Evolutionary conservation across 768 basidiomycete species (phyloP), one percentile per base, ranked within the genome.

Genomic region (Paxillus ammoniavirescens): DNA sequence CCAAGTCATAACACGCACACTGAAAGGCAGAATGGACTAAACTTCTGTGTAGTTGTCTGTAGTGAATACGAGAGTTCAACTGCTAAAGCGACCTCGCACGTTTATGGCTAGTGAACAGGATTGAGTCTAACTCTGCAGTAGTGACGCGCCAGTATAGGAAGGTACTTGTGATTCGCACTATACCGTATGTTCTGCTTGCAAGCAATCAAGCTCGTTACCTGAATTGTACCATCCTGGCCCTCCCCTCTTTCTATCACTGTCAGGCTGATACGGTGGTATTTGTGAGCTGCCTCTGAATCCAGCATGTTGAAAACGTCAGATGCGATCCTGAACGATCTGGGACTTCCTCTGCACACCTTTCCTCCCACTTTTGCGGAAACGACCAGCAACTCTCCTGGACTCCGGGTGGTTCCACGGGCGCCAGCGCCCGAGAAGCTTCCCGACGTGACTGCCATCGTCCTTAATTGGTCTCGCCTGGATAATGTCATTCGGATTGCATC

Each of bases 11-110:
- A 92, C 91, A 36, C 87, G 95, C 61, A 91, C 87, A 55, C 73
- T 98, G 70, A 92, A 93, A 72, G 86, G 83, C 41, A 82, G 95
- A 66, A 94, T 96, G 93, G 95, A 98, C 70, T 98, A 75, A 76
- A 47, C 42, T 31, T 18, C 33, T 47, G 15, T 57, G 61, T 68
- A 68, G 37, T 62, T 54, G 37, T 49, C 30, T 31, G 36, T 45
- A 31, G 35, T 30, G 33, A 31, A 54, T 42, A 47, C 26, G 15
- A 38, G 26, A 6, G 9, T 17, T 40, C 35, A 12, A 35, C 13
- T 35, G 31, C 31, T 33, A 10, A 33, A 33, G 6, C 9, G 9
- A 33, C 31, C 31, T 8, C 6, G 31, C 8, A 10, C 9, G 31
- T 35, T 5, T 13, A 13, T 13, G 35, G 12, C 12, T 33, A 33